A percentile compares a stretch with the other conserved stretches of the same genome.
These are phyloP conservation scores for Fusarium incarnatum DNA, from an alignment of 2,329 filamentous ascomycete species.

Conservation along the genomic window DNA sequence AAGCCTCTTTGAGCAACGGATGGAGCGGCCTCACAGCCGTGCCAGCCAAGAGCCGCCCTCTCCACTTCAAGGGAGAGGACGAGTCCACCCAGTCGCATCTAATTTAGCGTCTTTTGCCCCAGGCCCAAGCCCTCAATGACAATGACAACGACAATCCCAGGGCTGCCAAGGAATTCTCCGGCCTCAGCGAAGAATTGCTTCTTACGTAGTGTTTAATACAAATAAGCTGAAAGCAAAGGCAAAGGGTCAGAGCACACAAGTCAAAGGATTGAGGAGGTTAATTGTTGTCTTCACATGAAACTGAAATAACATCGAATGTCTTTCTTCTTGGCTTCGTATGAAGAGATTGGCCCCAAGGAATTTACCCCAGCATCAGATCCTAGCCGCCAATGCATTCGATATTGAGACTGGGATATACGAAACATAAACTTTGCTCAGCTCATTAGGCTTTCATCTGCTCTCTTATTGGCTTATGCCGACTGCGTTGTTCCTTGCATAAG, in stretches of 20 bases:
- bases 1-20: slow-evolving; percentile 16
- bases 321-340: slow-evolving; percentile 12
- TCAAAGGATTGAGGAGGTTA: not conserved
- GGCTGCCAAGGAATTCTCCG: slow-evolving; percentile 22
- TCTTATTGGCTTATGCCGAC: slow-evolving; percentile 14
- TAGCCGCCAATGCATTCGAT: slow-evolving; percentile 13
- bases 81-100: slow-evolving; percentile 25
- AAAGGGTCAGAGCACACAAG: not conserved
- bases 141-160: not conserved
- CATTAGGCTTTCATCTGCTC: slow-evolving; percentile 23
- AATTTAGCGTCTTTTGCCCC: slow-evolving; percentile 22
- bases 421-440: slow-evolving; percentile 18
- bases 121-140: not conserved
- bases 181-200: slow-evolving; percentile 26
- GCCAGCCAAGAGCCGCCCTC: slow-evolving; percentile 20
- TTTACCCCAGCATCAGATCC: slow-evolving; percentile 18
- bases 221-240: not conserved
- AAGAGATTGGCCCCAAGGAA: slow-evolving; percentile 32
- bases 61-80: slow-evolving; percentile 35
- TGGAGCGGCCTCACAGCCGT: slow-evolving; percentile 33
- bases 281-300: not conserved
- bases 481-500: slow-evolving; percentile 36
- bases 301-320: slow-evolving; percentile 13
- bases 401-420: slow-evolving; percentile 20
- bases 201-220: slow-evolving; percentile 10